A percentile compares a stretch with the other conserved stretches of the same genome.
Evolutionary conservation across 2,329 filamentous ascomycete genomes (phyloP).

Genomic region (Fusarium sp.): DNA sequence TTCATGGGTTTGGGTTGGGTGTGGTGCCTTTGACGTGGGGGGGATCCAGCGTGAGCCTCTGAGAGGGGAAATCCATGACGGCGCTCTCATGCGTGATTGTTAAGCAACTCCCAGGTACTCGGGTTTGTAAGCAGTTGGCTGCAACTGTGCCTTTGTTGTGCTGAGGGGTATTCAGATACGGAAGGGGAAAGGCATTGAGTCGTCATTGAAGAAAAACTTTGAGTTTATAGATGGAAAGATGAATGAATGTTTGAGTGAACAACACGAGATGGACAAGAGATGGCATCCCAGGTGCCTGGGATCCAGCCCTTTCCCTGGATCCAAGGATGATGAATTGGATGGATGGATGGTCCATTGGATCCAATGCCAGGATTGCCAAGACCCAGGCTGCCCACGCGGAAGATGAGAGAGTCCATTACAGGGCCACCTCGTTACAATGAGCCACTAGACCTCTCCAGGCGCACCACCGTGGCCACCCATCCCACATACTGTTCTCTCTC

Average conservation of each 20-base stretch:
- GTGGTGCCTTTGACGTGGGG: constrained; percentile 26
- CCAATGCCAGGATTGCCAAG: constrained; percentile 1
- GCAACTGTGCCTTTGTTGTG: background rate
- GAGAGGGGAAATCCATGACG: constrained; percentile 38
- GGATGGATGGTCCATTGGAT: background rate
- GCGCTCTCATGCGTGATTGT: constrained; percentile 38
- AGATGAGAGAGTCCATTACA: constrained; percentile 1
- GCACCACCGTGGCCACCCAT: constrained; percentile 7
- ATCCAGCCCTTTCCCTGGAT: background rate
- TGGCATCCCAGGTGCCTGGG: background rate
- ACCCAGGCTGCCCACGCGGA: constrained; percentile 15
- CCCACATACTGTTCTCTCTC: background rate
- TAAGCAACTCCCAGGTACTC: constrained; percentile 30
- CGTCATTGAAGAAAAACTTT: background rate
- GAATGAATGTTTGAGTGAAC: background rate
- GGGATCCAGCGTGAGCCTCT: background rate
- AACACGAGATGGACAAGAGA: constrained; percentile 13
- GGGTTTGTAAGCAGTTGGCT: constrained; percentile 25
- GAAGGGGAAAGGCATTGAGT: constrained; percentile 1
- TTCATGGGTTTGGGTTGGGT: constrained; percentile 15
- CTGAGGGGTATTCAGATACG: background rate
- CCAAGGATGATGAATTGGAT: background rate
- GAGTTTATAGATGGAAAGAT: background rate
- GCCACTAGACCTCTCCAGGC: constrained; percentile 23
- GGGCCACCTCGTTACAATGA: constrained; percentile 9